Conservation (phyloP, 192 early-diverging fungal species). For the Coemansia sp. region DNA sequence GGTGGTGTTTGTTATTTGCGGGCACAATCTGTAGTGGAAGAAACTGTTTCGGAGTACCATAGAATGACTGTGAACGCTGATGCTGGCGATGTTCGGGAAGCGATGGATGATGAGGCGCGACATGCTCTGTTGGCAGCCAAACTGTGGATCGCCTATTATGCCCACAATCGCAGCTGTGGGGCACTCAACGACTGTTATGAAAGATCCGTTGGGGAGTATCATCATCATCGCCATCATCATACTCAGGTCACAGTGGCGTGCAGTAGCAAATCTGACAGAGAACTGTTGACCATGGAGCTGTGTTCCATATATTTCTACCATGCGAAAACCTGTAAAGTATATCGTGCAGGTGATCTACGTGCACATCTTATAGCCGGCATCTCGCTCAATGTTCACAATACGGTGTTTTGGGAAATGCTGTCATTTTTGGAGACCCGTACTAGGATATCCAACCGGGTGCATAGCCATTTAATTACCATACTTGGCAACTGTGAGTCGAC, state of each 20-base stretch:
- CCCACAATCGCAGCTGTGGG: neutral
- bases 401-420: slow-evolving; percentile 38
- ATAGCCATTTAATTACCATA: neutral
- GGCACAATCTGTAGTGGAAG: neutral
- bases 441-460: slow-evolving; percentile 10
- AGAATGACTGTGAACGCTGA: neutral
- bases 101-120: slow-evolving; percentile 4
- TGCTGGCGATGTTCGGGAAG: too few species aligned
- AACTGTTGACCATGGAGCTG: slow-evolving; percentile 17
- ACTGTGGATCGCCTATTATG: slow-evolving; percentile 30
- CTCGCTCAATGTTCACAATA: slow-evolving; percentile 18
- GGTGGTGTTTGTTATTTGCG: neutral
- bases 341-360: slow-evolving; percentile 26
- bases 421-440: slow-evolving; percentile 14
- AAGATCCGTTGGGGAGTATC: neutral
- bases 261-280: neutral
- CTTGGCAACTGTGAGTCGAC: neutral
- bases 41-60: neutral
- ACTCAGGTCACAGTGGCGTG: neutral
- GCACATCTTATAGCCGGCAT: slow-evolving; percentile 14
- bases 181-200: neutral
- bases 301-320: slow-evolving; percentile 38
- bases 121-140: slow-evolving; percentile 9
- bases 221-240: neutral
- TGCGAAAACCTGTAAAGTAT: slow-evolving; percentile 11